These are phyloP conservation scores for Pestalotiopsis sp. DNA, from an alignment of 2,329 filamentous ascomycete species.

Conservation along the genomic window DNA sequence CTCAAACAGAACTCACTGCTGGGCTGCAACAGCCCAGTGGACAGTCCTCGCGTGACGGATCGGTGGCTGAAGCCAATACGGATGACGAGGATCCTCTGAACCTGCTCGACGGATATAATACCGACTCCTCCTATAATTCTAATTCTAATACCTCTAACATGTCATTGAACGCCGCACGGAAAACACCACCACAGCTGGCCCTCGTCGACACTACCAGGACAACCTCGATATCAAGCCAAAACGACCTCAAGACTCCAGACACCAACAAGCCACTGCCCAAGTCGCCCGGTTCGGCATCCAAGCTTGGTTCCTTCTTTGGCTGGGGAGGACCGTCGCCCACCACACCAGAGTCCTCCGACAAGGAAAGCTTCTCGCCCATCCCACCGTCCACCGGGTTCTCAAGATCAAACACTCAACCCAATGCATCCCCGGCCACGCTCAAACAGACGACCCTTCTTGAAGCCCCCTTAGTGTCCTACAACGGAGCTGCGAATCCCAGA, in stretches of 20 bases:
- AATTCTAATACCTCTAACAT: constrained; percentile 44
- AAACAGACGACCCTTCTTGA: constrained; percentile 39
- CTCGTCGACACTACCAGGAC: constrained; percentile 42
- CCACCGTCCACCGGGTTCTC: constrained; percentile 53
- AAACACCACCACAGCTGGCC: constrained; percentile 56
- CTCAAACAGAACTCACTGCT: constrained; percentile 45
- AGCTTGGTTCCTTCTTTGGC: constrained; percentile 56
- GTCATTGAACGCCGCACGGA: constrained; percentile 51
- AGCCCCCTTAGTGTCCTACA: constrained; percentile 41
- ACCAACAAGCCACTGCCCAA: constrained; percentile 59
- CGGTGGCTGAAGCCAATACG: constrained; percentile 33
- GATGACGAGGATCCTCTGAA: constrained; percentile 38
- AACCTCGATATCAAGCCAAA: constrained; percentile 21
- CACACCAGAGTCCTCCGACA: constrained; percentile 54
- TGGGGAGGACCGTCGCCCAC: constrained; percentile 54
- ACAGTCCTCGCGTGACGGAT: constrained; percentile 43
- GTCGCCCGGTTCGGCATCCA: constrained; percentile 50
- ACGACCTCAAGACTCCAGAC: constrained; percentile 38
- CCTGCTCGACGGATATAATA: constrained; percentile 35
- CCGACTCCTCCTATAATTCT: constrained; percentile 33
- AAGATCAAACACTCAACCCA: constrained; percentile 37
- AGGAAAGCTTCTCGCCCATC: constrained; percentile 43
- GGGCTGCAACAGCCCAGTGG: constrained; percentile 48
- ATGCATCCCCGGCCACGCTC: constrained; percentile 45
- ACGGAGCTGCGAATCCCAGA: constrained; percentile 42